Evolutionary conservation across 495 filamentous ascomycete genomes (phyloP).

Genomic region (Xylaria flabelliformis): DNA sequence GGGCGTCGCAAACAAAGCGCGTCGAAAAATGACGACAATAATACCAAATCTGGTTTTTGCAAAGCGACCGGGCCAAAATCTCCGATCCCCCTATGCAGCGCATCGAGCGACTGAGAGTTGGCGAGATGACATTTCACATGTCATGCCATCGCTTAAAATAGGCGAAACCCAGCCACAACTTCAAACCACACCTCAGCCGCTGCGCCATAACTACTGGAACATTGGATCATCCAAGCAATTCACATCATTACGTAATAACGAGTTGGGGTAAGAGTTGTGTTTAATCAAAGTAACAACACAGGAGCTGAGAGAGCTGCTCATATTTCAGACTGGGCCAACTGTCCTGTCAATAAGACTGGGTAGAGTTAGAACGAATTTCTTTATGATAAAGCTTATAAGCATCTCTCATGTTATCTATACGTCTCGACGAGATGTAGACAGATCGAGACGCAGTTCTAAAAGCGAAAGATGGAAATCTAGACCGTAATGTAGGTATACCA

Average conservation of each 20-base stretch:
- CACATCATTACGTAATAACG: not conserved
- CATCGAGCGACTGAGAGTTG: not conserved
- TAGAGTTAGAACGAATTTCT: not conserved
- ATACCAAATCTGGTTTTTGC: conserved; percentile 10
- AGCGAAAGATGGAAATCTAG: not conserved
- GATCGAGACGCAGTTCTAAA: not conserved
- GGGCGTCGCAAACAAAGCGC: conserved; percentile 22
- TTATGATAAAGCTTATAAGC: not conserved
- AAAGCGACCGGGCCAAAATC: conserved; percentile 4
- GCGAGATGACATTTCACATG: not conserved
- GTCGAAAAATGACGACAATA: conserved; percentile 35
- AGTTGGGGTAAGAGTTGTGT: not conserved
- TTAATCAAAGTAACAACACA: not conserved
- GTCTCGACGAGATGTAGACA: not conserved
- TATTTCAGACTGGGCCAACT: not conserved
- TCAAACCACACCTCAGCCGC: not conserved
- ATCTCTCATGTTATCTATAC: not conserved
- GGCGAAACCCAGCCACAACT: not conserved
- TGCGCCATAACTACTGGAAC: not conserved
- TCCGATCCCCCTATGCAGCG: conserved; percentile 14
- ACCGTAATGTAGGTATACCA: too few species aligned
- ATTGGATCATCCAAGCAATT: not conserved
- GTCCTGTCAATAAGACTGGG: not conserved
- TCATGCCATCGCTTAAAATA: not conserved
- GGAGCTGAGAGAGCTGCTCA: not conserved